Evolutionary conservation across 352 stramenopile species (phyloP).

Genomic region (Phytophthora macrochlamydospora): DNA sequence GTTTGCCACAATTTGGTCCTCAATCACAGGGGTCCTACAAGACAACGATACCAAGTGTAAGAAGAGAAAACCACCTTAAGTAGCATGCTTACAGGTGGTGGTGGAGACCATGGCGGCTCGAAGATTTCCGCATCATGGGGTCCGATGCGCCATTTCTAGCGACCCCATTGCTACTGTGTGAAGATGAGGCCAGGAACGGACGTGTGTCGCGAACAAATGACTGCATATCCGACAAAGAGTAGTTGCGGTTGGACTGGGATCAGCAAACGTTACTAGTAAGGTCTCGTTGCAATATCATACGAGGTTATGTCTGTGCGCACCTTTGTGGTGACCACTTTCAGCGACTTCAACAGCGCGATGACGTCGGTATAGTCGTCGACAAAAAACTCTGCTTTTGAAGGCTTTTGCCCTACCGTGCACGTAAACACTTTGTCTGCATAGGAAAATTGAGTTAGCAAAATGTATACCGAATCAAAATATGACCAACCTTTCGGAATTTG

Average conservation of each 20-base stretch:
- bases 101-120: constrained; percentile 61
- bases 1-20: constrained; percentile 49
- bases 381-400: constrained; percentile 96
- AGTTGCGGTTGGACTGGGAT: constrained; percentile 76
- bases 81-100: constrained; percentile 47
- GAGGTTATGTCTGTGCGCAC: constrained; percentile 21
- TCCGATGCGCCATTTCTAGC: constrained; percentile 50
- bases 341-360: constrained; percentile 88
- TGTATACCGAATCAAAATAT: neutral
- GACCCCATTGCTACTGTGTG: constrained; percentile 34
- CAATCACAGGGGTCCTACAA: constrained; percentile 62
- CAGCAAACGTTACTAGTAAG: too few relatives aligned
- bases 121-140: constrained; percentile 54
- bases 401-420: constrained; percentile 98
- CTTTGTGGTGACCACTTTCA: constrained; percentile 81
- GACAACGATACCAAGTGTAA: neutral
- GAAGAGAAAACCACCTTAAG: too few relatives aligned
- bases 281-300: neutral
- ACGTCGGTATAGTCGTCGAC: constrained; percentile 96
- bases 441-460: constrained; percentile 4
- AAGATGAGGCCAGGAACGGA: constrained; percentile 58
- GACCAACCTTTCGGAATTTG: constrained; percentile 51
- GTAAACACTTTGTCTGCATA: constrained; percentile 91
- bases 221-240: constrained; percentile 87
- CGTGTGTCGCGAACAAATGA: constrained; percentile 65